Base-by-base conservation (phyloP, 2,329 filamentous ascomycete species). In the Atkinsonella hypoxylon region DNA sequence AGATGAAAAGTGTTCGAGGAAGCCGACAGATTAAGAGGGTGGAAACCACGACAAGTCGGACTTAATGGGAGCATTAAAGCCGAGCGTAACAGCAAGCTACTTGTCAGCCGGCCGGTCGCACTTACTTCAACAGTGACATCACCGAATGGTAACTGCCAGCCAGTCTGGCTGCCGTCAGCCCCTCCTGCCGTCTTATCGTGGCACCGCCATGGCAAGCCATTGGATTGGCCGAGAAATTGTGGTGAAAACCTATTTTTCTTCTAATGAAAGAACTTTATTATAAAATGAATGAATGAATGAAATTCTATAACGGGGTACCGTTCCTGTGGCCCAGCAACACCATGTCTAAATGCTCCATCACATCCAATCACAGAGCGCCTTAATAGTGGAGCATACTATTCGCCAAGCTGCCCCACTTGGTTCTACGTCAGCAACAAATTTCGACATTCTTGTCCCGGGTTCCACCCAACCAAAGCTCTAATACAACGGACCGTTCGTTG, bases 41-140 rank as follows among this genome's bases (percentile, higher is more conserved):
- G 18, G 8, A 26, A 48, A 22, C 26, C 34, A 38, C 17, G 34
- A 30, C 11, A 10, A 32, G 36, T 36, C 36, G 49, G 49, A 46
- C 26, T 41, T 42, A 47, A 46, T 34, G 36, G 49, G 42, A 18
- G 22, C 40, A 13, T 22, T 15, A 50, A 39, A n/a, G 32, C 30
- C 30, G 45, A 5, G 30, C 18, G n/a, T 15, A 11, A 18, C 42
- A n/a, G 13, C 30, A 1, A 15, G 20, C 7, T 1, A 32, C 15
- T 18, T 10, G 10, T 11, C 42, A 44, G 20, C 42, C 20, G n/a
- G 13, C 26, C 6, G 32, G 39, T 42, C 40, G 30, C 39, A 17
- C 17, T 17, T 32, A n/a, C 45, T 44, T 30, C 46, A 47, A 42
- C n/a, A 43, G 46, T 53, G 52, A 53, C 53, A 53, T 53, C 51